Evolutionary conservation across 805 yeast species (phyloP), one percentile per base, ranked within the genome.

Genomic region (Candida nitratophila): DNA sequence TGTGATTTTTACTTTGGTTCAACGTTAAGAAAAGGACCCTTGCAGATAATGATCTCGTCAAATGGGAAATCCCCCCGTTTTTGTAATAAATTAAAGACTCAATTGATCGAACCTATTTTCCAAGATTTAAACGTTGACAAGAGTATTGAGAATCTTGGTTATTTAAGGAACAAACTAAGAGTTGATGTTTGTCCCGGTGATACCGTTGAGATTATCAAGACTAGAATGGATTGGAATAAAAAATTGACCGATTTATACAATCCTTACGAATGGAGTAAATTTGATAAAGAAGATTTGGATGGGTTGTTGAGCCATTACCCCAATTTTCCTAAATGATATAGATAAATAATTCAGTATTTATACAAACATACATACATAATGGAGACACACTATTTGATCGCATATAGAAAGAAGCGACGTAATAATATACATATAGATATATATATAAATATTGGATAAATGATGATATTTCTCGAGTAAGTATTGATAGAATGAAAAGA

Each of bases 1-100:
- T 86, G 96, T 65, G 96, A 86, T 61, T 86, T 85, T 61, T 86
- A 85, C 65, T 86, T 86, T 60, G 96, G 95, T 1, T 77, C 90
- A 21, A 79, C 83, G 66, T 79, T 77, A 59, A 72, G 85, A 54
- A 76, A 76, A 50, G 93, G 90, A 15, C 77, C 80, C 15, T 65
- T 86, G 41, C 93, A 86, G 57, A 72, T 86, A 33, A 81, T 86
- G 90, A 83, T 86, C 14, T 78, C 87, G 34, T 85, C 95, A 12
- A 86, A 85, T 59, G 95, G 95, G 4, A 76, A 80, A 53, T 82
- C 90, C 2, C 96, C 96, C 1, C 64, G 93, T 43, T 71, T 86
- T 52, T 82, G 88, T 42, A 71, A 72, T 48, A 73, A 77, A 46
- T 64, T 77, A 33, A 81, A 86, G 44, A 74, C 82, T 20, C 70